phyloP scores from a whole-genome alignment of 441 rosid species.

The Biscutella laevigata region DNA sequence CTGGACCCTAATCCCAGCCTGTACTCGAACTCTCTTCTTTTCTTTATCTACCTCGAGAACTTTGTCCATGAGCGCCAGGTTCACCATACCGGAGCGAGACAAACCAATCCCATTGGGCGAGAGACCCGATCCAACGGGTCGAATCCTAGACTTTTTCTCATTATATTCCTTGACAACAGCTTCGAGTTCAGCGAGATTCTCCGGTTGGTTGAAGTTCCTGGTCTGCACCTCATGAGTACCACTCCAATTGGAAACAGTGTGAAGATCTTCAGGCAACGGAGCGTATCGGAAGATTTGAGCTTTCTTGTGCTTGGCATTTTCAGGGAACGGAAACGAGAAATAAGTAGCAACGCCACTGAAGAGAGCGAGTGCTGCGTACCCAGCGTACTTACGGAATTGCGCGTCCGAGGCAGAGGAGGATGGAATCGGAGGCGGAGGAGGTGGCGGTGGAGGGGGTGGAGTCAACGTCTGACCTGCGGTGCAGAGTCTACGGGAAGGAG shows the following conservation, averaged over 20 bases:
- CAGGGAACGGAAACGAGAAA: constrained; percentile 83
- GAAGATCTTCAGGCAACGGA: constrained; percentile 87
- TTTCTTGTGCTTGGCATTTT: constrained; percentile 75
- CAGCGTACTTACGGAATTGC: constrained; percentile 66
- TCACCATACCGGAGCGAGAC: constrained; percentile 84
- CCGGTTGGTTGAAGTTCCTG: constrained; percentile 79
- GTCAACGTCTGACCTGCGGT: constrained; percentile 23
- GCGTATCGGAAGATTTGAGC: constrained; percentile 90
- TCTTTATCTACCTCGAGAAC: constrained; percentile 76
- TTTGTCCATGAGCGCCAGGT: constrained; percentile 72
- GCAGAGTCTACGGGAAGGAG: constrained; percentile 32
- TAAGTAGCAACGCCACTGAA: constrained; percentile 81
- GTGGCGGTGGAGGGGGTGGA: constrained; percentile 19
- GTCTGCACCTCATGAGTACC: constrained; percentile 98
- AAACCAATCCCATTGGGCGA: constrained; percentile 89
- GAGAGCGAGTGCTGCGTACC: constrained; percentile 65
- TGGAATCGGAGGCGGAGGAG: constrained; percentile 25
- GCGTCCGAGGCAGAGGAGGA: constrained; percentile 51
- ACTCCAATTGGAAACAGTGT: constrained; percentile 93
- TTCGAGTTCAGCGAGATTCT: constrained; percentile 58
- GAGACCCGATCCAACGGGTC: constrained; percentile 93
- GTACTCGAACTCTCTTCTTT: constrained; percentile 70
- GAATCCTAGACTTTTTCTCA: constrained; percentile 50
- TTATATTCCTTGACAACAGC: constrained; percentile 54
- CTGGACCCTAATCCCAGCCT: constrained; percentile 86